phyloP scores from a whole-genome alignment of 2,329 filamentous ascomycete species.

The Trichoderma atrobrunneum region DNA sequence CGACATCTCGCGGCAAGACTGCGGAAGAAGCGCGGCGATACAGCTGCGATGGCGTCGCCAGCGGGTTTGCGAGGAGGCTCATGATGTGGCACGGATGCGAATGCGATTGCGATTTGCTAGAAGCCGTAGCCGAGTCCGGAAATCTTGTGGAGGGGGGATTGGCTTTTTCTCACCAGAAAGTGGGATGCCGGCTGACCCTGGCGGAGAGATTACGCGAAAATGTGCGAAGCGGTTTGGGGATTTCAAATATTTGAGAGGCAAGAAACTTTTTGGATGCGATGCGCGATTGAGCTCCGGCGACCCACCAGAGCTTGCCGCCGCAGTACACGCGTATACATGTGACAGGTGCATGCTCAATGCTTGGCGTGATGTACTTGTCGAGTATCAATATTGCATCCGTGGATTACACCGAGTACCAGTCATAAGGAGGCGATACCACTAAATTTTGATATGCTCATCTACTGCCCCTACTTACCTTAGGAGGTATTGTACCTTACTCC shows the following conservation, averaged over 20 bases:
- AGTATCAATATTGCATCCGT: neutral
- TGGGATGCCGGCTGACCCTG: neutral
- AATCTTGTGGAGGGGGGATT: neutral
- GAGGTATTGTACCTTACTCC: neutral
- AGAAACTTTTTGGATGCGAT: neutral
- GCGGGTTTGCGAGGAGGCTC: conserved; percentile 65
- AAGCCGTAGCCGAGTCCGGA: neutral
- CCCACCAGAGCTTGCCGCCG: conserved; percentile 9
- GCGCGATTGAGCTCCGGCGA: neutral
- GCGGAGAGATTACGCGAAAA: neutral
- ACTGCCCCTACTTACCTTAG: neutral
- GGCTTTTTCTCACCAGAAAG: neutral
- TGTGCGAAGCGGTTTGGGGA: neutral
- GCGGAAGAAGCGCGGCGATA: conserved; percentile 53
- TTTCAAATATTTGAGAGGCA: neutral
- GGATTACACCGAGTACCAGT: neutral
- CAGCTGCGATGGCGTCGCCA: conserved; percentile 71
- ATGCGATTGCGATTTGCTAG: neutral
- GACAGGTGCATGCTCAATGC: neutral
- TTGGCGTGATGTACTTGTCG: neutral
- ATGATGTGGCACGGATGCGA: conserved; percentile 39
- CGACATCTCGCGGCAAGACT: conserved; percentile 63
- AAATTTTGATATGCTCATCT: neutral
- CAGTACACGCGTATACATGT: neutral
- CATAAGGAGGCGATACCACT: neutral